Percentiles rank a stretch among this genome's conserved stretches.
phyloP scores from a whole-genome alignment of 257 asterid species.

The Marsdenia floribunda region DNA sequence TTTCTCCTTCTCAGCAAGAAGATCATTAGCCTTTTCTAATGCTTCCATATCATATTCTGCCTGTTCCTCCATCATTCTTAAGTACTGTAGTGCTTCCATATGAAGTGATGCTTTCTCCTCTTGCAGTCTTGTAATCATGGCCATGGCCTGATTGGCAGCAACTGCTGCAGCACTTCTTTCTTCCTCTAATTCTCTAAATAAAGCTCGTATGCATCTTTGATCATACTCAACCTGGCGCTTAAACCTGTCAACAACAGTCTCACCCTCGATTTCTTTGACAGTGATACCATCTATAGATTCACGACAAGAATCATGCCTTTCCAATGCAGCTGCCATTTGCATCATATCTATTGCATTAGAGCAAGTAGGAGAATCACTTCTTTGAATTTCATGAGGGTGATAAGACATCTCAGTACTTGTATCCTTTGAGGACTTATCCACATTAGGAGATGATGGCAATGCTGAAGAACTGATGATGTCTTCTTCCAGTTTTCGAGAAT shows the following conservation, averaged over 20 bases:
- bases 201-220: constrained; percentile 34
- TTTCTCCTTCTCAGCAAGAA: constrained; percentile 74
- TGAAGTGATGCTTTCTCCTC: constrained; percentile 93
- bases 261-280: constrained; percentile 49
- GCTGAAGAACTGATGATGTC: constrained; percentile 9
- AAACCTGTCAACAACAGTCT: constrained; percentile 41
- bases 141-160: constrained; percentile 85
- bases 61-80: constrained; percentile 97
- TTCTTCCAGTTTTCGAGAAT: constrained; percentile 28
- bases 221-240: constrained; percentile 56
- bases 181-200: constrained; percentile 77
- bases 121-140: constrained; percentile 89
- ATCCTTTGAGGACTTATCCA: constrained; percentile 15
- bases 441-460: constrained; percentile 14
- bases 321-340: constrained; percentile 28
- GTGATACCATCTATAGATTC: constrained; percentile 36
- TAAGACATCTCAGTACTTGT: constrained; percentile 12
- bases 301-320: constrained; percentile 28
- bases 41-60: constrained; percentile 90
- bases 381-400: constrained; percentile 20
- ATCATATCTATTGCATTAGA: constrained; percentile 22
- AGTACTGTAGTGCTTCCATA: constrained; percentile 88
- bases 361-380: constrained; percentile 22
- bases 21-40: constrained; percentile 67
- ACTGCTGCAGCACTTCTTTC: constrained; percentile 81